Evolutionary conservation across 106 monocot species (phyloP), one percentile per base, ranked within the genome.

Genomic region (Posidonia australis): DNA sequence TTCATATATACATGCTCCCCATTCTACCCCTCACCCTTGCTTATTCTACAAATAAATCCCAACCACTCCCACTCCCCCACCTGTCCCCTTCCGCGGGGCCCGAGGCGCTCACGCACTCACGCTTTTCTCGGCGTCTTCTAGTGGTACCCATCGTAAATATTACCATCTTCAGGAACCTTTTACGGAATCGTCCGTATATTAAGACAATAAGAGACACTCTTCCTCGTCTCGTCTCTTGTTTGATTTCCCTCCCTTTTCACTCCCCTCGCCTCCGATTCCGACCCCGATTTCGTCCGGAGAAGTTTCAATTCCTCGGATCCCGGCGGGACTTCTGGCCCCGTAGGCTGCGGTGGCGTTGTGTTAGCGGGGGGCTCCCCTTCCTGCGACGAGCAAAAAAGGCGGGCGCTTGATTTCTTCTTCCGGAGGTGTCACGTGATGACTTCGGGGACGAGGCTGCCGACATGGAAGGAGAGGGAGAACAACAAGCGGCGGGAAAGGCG

Each of bases 381-480:
- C 11, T 5, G 9, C 13, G 20, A 11, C 23, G 0, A 24, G 54
- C 12, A 55, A 13, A 22, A 26, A 29, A 18, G 27, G 13, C 14
- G 58, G 26, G 54, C 20, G 54, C n/a, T n/a, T 36, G 36, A 7
- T 36, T 36, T 36, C 36, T 36, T 36, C 36, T n/a, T n/a, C n/a
- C n/a, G n/a, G 36, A 7, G 36, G 36, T 36, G 36, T 2, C 36
- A 7, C 49, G 49, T 14, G 54, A 72, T 72, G 72, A 57, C 64
- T 41, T 65, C 72, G n/a, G 72, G 64, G 26, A 27, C 54, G 44
- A 64, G 72, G 64, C 13, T 72, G 26, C 72, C 72, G 20, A 72
- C 72, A 5, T 72, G 72, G 72, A 72, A 72, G 64, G 72, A 72
- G 65, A 64, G 72, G 55, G 72, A 72, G 72, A 72, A 72, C 55